A percentile compares a stretch with the other conserved stretches of the same genome.
phyloP scores from a whole-genome alignment of 805 yeast species.

The Cyberlindnera misumaiensis region DNA sequence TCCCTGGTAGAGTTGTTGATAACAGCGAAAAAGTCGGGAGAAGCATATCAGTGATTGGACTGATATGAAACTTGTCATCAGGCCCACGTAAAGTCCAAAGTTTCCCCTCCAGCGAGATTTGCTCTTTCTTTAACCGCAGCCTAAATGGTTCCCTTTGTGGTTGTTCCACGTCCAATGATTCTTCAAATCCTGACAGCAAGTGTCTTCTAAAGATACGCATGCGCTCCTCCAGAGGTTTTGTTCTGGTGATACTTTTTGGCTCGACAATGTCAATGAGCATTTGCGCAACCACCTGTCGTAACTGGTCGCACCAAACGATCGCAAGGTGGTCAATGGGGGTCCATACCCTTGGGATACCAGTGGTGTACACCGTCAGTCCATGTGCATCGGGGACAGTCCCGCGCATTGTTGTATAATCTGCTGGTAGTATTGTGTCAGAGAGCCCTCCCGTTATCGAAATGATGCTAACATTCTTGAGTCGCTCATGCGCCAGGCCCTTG shows the following conservation, averaged over 20 bases:
- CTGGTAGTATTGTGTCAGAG: constrained; percentile 72
- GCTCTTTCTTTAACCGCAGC: constrained; percentile 19
- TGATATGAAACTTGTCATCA: constrained; percentile 2
- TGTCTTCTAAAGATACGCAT: constrained; percentile 46
- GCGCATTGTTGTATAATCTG: constrained; percentile 77
- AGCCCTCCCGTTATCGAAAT: constrained; percentile 89
- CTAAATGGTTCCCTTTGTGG: constrained; percentile 4
- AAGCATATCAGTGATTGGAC: constrained; percentile 2
- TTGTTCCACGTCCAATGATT: not conserved
- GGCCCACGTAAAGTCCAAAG: constrained; percentile 1
- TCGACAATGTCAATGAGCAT: constrained; percentile 58
- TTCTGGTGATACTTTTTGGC: constrained; percentile 36
- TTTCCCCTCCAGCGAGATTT: constrained; percentile 5
- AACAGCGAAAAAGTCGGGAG: constrained; percentile 4
- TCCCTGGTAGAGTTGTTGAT: constrained; percentile 1
- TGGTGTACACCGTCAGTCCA: constrained; percentile 78
- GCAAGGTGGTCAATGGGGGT: constrained; percentile 92
- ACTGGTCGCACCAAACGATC: constrained; percentile 92
- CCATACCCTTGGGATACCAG: constrained; percentile 90
- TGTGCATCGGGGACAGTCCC: constrained; percentile 65
- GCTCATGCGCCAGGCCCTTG: constrained; percentile 33
- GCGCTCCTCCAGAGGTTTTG: constrained; percentile 46
- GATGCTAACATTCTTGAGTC: constrained; percentile 55
- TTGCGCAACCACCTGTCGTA: constrained; percentile 56
- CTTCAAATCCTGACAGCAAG: constrained; percentile 53